These are phyloP conservation scores for Cryptococcus maquisensis DNA, from an alignment of 1,284 basidiomycete genomes.

Conservation along the genomic window DNA sequence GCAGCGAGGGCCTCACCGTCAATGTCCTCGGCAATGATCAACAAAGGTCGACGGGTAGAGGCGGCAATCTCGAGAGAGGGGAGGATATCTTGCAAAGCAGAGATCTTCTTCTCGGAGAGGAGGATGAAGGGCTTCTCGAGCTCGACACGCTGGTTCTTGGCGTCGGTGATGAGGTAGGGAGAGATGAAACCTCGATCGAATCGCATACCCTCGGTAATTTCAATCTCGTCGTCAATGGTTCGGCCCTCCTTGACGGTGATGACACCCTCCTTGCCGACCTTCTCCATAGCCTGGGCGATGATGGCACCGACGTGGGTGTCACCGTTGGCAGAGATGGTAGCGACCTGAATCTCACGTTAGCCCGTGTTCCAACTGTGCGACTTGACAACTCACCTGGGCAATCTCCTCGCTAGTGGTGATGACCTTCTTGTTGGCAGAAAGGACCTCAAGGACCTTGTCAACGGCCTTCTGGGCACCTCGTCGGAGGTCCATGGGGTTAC, in stretches of 20 bases:
- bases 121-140: conserved; percentile 95
- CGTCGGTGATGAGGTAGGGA: conserved; percentile 98
- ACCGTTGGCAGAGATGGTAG: conserved; percentile 97
- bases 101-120: conserved; percentile 98
- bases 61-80: conserved; percentile 90
- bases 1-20: conserved; percentile 97
- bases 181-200: conserved; percentile 99
- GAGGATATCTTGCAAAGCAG: conserved; percentile 88
- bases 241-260: conserved; percentile 99
- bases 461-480: conserved; percentile 94
- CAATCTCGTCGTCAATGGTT: conserved; percentile 97
- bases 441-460: conserved; percentile 88
- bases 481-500: conserved; percentile 99
- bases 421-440: conserved; percentile 82
- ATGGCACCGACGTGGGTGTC: conserved; percentile 90
- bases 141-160: conserved; percentile 94
- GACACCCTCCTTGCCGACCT: conserved; percentile 98
- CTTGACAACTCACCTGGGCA: conserved; percentile 60
- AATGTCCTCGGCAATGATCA: conserved; percentile 96
- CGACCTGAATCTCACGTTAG: conserved; percentile 55
- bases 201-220: conserved; percentile 99
- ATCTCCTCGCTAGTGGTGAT: conserved; percentile 98
- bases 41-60: conserved; percentile 81
- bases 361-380: neutral
- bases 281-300: conserved; percentile 99